A percentile compares a stretch with the other conserved stretches of the same genome.
These are phyloP conservation scores for Saturnispora quitensis DNA, from an alignment of 805 yeast species.

Conservation along the genomic window DNA sequence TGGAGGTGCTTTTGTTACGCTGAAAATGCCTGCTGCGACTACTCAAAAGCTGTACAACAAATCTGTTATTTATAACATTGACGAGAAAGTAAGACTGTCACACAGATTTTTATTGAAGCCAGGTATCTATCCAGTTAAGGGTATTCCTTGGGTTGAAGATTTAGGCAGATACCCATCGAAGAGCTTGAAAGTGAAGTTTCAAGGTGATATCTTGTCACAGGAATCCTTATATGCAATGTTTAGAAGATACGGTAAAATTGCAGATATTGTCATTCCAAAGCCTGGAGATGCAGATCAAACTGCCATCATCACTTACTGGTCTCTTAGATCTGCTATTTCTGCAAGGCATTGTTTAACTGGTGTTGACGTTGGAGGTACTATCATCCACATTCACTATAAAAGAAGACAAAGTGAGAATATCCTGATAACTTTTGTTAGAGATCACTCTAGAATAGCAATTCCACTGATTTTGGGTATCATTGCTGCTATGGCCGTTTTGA, in stretches of 20 bases:
- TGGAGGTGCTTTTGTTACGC: slow-evolving; percentile 89
- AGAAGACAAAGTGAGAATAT: slow-evolving; percentile 45
- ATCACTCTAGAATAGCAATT: slow-evolving; percentile 74
- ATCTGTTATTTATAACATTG: slow-evolving; percentile 13
- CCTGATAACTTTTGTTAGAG: slow-evolving; percentile 48
- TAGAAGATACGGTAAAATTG: slow-evolving; percentile 79
- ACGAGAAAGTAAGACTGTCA: slow-evolving; percentile 7
- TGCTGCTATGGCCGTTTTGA: slow-evolving; percentile 72
- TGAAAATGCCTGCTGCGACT: slow-evolving; percentile 44
- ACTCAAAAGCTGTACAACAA: slow-evolving; percentile 15
- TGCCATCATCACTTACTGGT: slow-evolving; percentile 48
- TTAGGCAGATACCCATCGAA: slow-evolving; percentile 66
- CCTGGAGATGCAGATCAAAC: slow-evolving; percentile 38
- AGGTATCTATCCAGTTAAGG: slow-evolving; percentile 66
- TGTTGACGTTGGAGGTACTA: slow-evolving; percentile 49
- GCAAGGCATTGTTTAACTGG: slow-evolving; percentile 93
- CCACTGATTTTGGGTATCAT: slow-evolving; percentile 72
- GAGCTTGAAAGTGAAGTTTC: slow-evolving; percentile 56
- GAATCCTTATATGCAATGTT: slow-evolving; percentile 71
- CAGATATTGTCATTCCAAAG: slow-evolving; percentile 57
- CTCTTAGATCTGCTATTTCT: slow-evolving; percentile 60
- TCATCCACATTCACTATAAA: slow-evolving; percentile 66
- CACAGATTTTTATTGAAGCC: slow-evolving; percentile 37
- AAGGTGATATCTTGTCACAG: slow-evolving; percentile 68
- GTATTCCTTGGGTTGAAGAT: slow-evolving; percentile 95